These are phyloP conservation scores for Metarhizium brunneum DNA, from an alignment of 2,329 filamentous ascomycete species.

Conservation along the genomic window DNA sequence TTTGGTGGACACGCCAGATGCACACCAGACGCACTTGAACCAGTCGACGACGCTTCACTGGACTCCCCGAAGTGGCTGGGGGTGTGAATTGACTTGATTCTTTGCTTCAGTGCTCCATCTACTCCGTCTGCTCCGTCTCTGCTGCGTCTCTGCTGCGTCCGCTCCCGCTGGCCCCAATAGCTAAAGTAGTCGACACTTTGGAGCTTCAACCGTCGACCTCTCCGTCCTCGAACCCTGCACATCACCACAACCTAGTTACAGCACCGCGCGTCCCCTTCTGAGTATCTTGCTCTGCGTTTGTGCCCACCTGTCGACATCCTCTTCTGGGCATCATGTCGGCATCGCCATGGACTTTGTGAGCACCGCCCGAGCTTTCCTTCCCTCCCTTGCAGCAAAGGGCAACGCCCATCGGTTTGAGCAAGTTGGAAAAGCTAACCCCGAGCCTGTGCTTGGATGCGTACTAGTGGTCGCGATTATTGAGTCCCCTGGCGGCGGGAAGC, in stretches of 20 bases:
- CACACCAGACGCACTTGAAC: too few relatives aligned
- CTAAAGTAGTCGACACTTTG: too few relatives aligned
- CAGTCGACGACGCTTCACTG: too few relatives aligned
- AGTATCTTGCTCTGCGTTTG: neutral
- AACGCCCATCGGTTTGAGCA: slow-evolving; percentile 2
- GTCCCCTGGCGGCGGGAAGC: slow-evolving; percentile 46
- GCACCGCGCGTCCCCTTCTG: neutral
- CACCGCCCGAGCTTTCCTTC: neutral
- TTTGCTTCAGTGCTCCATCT: neutral
- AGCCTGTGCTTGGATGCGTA: neutral
- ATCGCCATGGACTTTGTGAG: slow-evolving; percentile 50
- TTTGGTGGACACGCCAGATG: too few relatives aligned
- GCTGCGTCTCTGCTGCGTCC: too few relatives aligned
- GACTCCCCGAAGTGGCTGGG: too few relatives aligned
- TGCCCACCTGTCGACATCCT: neutral
- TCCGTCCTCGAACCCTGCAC: neutral
- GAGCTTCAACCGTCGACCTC: neutral
- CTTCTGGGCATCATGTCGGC: slow-evolving; percentile 34
- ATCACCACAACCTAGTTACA: neutral
- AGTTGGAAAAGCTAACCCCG: slow-evolving; percentile 5
- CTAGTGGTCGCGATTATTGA: slow-evolving; percentile 60
- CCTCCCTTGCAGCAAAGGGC: neutral
- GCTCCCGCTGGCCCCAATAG: too few relatives aligned
- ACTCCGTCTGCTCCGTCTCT: neutral
- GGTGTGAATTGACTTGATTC: neutral